phyloP scores from a whole-genome alignment of 192 early-diverging fungal genomes.

The Umbelopsis vinacea region DNA sequence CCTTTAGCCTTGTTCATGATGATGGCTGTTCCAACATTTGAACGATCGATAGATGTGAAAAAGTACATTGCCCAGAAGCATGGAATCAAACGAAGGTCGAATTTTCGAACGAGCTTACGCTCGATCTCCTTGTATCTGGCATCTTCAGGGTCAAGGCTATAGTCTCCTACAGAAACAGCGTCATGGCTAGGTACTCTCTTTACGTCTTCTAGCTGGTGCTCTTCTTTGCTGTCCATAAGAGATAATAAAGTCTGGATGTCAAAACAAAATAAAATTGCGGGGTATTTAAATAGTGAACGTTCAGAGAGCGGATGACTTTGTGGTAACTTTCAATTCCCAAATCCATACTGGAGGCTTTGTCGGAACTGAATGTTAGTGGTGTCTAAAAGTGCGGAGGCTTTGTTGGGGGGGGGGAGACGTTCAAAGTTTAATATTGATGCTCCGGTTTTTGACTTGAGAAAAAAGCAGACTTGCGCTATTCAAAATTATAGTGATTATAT shows the following conservation, averaged over 20 bases:
- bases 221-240: background rate
- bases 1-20: background rate
- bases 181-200: background rate
- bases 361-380: too few relatives aligned
- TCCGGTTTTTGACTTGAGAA: too few relatives aligned
- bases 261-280: too few relatives aligned
- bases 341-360: too few relatives aligned
- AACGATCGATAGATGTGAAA: background rate
- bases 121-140: background rate
- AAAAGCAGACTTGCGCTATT: too few relatives aligned
- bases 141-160: background rate
- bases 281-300: too few relatives aligned
- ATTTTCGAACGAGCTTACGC: background rate
- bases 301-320: too few relatives aligned
- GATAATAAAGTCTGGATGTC: background rate
- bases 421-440: too few relatives aligned
- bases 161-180: background rate
- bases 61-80: conserved; percentile 2
- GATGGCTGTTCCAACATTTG: background rate
- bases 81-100: background rate
- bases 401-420: too few relatives aligned
- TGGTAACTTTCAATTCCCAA: too few relatives aligned
- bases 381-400: too few relatives aligned
- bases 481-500: too few relatives aligned
- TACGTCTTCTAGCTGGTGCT: background rate